Percentiles rank a stretch among this genome's conserved stretches.
Conservation (phyloP, 208 protist genomes). For the Leishmania mexicana region DNA sequence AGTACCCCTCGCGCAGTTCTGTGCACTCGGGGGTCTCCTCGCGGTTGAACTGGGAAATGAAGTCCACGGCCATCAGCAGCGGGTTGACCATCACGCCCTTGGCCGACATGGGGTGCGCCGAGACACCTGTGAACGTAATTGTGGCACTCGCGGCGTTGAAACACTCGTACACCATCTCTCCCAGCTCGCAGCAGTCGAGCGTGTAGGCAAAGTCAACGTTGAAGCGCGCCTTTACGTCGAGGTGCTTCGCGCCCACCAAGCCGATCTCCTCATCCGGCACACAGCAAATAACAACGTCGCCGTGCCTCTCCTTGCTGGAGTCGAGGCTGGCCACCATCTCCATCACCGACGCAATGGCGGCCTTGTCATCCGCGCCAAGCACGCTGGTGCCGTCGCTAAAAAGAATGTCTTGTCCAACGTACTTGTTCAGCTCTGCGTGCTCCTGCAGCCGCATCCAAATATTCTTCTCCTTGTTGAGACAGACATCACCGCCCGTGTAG, state of each 20-base stretch:
- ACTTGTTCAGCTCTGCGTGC: slow-evolving; percentile 75
- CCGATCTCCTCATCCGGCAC: slow-evolving; percentile 90
- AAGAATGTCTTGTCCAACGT: slow-evolving; percentile 82
- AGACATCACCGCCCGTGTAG: slow-evolving; percentile 78
- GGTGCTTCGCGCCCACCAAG: slow-evolving; percentile 78
- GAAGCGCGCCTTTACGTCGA: slow-evolving; percentile 75
- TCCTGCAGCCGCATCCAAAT: slow-evolving; percentile 64
- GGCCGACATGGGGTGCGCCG: slow-evolving; percentile 87
- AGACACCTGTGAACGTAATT: slow-evolving; percentile 71
- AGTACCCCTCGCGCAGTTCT: slow-evolving; percentile 79
- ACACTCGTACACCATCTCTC: slow-evolving; percentile 87
- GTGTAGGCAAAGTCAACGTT: slow-evolving; percentile 88
- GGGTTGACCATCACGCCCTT: slow-evolving; percentile 90
- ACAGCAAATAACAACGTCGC: slow-evolving; percentile 82
- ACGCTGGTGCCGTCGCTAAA: slow-evolving; percentile 90
- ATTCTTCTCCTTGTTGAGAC: slow-evolving; percentile 72
- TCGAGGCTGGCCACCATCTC: slow-evolving; percentile 74
- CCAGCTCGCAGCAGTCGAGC: slow-evolving; percentile 85
- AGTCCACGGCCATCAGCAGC: slow-evolving; percentile 81
- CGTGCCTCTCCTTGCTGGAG: slow-evolving; percentile 47
- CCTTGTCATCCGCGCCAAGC: slow-evolving; percentile 89
- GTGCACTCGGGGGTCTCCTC: slow-evolving; percentile 80
- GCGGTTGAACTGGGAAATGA: slow-evolving; percentile 68
- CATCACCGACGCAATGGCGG: slow-evolving; percentile 75
- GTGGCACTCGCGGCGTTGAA: slow-evolving; percentile 75